phyloP scores from a whole-genome alignment of 805 yeast genomes.

The Starmerella stigmatis region DNA sequence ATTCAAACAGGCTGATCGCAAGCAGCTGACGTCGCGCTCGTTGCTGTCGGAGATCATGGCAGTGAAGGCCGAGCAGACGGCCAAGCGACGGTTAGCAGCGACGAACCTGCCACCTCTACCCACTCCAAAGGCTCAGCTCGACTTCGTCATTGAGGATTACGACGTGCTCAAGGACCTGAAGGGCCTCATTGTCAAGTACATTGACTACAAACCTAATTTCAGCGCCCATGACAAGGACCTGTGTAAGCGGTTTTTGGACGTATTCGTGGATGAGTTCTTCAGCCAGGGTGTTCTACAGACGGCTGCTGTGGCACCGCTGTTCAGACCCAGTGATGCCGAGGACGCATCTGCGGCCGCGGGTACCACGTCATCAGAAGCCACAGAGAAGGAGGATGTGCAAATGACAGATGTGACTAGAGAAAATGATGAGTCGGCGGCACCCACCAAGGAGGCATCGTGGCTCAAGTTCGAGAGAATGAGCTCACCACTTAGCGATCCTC shows the following conservation, averaged over 20 bases:
- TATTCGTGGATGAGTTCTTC: slow-evolving; percentile 65
- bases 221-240: slow-evolving; percentile 73
- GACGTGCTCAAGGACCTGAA: slow-evolving; percentile 66
- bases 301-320: not conserved
- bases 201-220: slow-evolving; percentile 59
- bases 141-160: slow-evolving; percentile 52
- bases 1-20: slow-evolving; percentile 93
- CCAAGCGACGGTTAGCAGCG: slow-evolving; percentile 73
- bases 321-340: slow-evolving; percentile 3
- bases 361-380: not conserved
- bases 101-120: slow-evolving; percentile 40
- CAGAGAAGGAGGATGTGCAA: slow-evolving; percentile 15
- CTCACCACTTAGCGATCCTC: slow-evolving; percentile 20
- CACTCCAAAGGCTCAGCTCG: slow-evolving; percentile 65
- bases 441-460: slow-evolving; percentile 25
- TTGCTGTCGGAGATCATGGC: slow-evolving; percentile 85
- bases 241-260: slow-evolving; percentile 56
- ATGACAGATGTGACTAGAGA: slow-evolving; percentile 14
- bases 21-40: slow-evolving; percentile 78
- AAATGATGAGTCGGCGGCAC: slow-evolving; percentile 26
- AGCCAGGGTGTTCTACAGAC: slow-evolving; percentile 27
- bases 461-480: slow-evolving; percentile 23
- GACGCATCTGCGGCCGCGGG: slow-evolving; percentile 10
- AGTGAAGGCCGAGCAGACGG: slow-evolving; percentile 81
- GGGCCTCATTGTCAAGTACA: slow-evolving; percentile 53